Percentiles rank a stretch among this genome's conserved stretches.
Conservation (phyloP, 176 grass and related monocot genomes). For the Carex cristatella region DNA sequence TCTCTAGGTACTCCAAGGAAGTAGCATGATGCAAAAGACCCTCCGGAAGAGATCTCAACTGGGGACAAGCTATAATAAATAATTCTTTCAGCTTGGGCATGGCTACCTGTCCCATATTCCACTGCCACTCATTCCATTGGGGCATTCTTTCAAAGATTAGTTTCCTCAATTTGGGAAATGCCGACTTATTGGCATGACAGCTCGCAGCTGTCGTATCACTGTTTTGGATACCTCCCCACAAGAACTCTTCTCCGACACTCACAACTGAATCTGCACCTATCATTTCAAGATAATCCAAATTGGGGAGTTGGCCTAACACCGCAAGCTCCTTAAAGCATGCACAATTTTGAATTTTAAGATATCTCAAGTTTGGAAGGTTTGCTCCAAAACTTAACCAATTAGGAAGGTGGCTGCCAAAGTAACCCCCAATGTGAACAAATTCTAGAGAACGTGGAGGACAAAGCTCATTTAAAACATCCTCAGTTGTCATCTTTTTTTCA, state of each 20-base stretch:
- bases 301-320: neutral
- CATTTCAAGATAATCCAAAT: neutral
- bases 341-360: neutral
- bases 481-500: neutral
- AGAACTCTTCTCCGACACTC: neutral
- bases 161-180: neutral
- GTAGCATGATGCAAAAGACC: neutral
- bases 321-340: neutral
- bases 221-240: neutral
- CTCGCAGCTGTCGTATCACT: neutral
- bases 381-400: neutral
- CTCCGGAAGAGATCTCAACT: neutral
- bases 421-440: neutral
- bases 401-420: neutral
- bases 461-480: slow-evolving; percentile 2
- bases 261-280: neutral
- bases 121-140: slow-evolving; percentile 2
- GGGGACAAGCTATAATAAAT: neutral
- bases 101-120: neutral
- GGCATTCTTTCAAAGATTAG: neutral
- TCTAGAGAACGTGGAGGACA: neutral
- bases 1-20: neutral
- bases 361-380: neutral
- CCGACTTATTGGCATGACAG: no score
- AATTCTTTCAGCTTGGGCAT: slow-evolving; percentile 4